These are phyloP conservation scores for Kluyveromyces siamensis DNA, from an alignment of 805 yeast species.

Conservation along the genomic window DNA sequence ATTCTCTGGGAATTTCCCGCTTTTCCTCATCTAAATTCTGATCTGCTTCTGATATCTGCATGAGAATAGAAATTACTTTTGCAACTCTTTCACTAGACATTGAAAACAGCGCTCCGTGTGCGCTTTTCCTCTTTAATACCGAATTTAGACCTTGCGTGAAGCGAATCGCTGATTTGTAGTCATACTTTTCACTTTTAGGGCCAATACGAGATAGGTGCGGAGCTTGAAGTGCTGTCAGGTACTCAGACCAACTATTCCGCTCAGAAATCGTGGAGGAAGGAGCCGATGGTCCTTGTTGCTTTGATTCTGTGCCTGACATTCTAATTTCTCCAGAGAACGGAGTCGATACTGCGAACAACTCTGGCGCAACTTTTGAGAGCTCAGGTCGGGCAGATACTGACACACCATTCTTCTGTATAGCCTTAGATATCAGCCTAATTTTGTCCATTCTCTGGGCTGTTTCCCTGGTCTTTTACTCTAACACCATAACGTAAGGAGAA, in stretches of 20 bases:
- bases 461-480: not conserved
- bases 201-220: not conserved
- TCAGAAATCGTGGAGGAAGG: not conserved
- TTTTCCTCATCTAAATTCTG: slow-evolving; percentile 9
- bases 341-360: not conserved
- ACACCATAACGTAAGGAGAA: too few species aligned
- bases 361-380: not conserved
- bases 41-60: slow-evolving; percentile 13
- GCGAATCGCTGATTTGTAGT: not conserved
- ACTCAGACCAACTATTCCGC: not conserved
- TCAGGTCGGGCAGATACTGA: not conserved
- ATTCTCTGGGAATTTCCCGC: slow-evolving; percentile 11
- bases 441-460: not conserved
- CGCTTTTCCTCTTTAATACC: slow-evolving; percentile 4
- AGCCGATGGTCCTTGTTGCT: not conserved
- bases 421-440: not conserved
- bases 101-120: not conserved
- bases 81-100: slow-evolving; percentile 9
- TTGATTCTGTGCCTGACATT: not conserved
- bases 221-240: not conserved
- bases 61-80: slow-evolving; percentile 16
- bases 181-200: not conserved
- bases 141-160: not conserved
- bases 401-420: not conserved
- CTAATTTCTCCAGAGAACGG: not conserved